Conservation (phyloP, 768 basidiomycete species). For the Tricholoma hemisulphureum region DNA sequence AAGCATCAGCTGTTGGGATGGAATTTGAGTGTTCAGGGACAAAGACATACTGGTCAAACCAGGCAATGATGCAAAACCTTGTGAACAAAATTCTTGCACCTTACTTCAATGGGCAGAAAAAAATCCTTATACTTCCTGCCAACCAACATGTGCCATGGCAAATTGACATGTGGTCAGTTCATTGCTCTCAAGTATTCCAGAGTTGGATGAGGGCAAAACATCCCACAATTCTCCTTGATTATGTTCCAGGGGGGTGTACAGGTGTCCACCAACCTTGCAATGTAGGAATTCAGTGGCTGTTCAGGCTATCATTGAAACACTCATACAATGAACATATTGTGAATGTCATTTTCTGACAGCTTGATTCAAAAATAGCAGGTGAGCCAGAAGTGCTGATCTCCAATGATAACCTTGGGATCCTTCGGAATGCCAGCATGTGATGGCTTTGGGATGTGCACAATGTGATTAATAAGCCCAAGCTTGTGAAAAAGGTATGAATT, state of each 20-base stretch:
- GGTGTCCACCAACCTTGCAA: constrained; percentile 32
- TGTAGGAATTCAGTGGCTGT: constrained; percentile 36
- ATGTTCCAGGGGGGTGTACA: constrained; percentile 34
- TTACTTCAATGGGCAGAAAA: constrained; percentile 17
- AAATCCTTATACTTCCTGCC: constrained; percentile 7
- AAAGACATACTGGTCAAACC: constrained; percentile 28
- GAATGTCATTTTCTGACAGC: constrained; percentile 20
- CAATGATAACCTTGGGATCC: too few species aligned
- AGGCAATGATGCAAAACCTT: constrained; percentile 17
- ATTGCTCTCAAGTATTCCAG: constrained; percentile 29
- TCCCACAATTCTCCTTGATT: constrained; percentile 26
- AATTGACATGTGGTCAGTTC: constrained; percentile 32
- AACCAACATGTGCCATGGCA: constrained; percentile 11
- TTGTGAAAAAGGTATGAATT: too few species aligned
- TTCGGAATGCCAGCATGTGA: too few species aligned
- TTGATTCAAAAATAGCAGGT: constrained; percentile 10
- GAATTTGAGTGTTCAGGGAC: constrained; percentile 11
- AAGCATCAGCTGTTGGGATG: neutral
- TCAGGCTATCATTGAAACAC: constrained; percentile 33
- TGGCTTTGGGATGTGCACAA: too few species aligned
- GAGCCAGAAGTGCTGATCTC: neutral
- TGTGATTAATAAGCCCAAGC: too few species aligned
- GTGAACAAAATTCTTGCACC: constrained; percentile 24
- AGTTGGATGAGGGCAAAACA: constrained; percentile 26
- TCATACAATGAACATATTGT: constrained; percentile 36